These are phyloP conservation scores for Viola pubescens DNA, from an alignment of 441 rosid genomes.

Conservation along the genomic window DNA sequence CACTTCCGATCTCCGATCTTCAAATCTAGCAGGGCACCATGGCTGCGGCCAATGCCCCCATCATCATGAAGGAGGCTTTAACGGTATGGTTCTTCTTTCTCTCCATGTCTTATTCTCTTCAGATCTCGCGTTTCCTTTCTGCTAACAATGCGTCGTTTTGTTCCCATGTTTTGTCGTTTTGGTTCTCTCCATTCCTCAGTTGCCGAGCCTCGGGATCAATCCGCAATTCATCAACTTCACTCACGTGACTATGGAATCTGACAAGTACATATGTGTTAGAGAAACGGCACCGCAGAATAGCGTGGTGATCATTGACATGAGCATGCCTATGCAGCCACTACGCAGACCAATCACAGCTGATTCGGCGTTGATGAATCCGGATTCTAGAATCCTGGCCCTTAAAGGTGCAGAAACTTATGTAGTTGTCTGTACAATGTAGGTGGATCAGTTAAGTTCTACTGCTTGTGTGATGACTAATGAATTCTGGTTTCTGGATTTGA, in stretches of 20 bases:
- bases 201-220: constrained; percentile 66
- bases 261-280: constrained; percentile 42
- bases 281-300: constrained; percentile 85
- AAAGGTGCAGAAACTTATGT: constrained; percentile 37
- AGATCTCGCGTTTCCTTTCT: background rate
- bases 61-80: constrained; percentile 38
- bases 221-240: constrained; percentile 69
- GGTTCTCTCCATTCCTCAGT: constrained; percentile 17
- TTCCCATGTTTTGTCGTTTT: background rate
- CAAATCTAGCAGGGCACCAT: constrained; percentile 18
- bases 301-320: constrained; percentile 78
- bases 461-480: background rate
- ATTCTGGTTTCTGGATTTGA: constrained; percentile 11
- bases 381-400: constrained; percentile 66
- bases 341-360: constrained; percentile 82
- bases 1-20: background rate
- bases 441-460: background rate
- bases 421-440: background rate
- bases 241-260: constrained; percentile 56
- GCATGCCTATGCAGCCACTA: constrained; percentile 72
- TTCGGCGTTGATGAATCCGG: constrained; percentile 79
- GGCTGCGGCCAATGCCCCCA: constrained; percentile 44
- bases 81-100: constrained; percentile 16
- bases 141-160: too few species aligned
- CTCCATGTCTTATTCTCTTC: background rate